These are phyloP conservation scores for Arthonia radiata DNA, from an alignment of 495 filamentous ascomycete species.

Conservation along the genomic window DNA sequence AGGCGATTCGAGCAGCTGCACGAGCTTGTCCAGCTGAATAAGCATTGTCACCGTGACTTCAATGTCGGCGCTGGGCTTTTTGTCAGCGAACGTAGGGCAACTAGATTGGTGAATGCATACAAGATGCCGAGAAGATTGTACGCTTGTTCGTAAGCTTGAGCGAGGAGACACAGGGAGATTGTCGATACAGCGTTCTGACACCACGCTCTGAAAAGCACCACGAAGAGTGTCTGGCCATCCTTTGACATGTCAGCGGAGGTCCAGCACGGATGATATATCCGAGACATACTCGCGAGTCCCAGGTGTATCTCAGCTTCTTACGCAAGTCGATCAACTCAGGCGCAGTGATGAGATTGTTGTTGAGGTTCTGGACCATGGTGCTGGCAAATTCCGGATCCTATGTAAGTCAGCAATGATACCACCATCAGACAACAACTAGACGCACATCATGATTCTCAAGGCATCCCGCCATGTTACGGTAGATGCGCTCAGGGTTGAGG, in stretches of 20 bases:
- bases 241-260: conserved; percentile 14
- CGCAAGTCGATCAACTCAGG: conserved; percentile 79
- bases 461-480: conserved; percentile 85
- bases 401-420: not conserved
- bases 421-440: conserved; percentile 1
- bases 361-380: conserved; percentile 98
- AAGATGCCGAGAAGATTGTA: conserved; percentile 94
- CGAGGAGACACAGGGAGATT: conserved; percentile 83
- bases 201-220: conserved; percentile 85
- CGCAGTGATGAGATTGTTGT: conserved; percentile 96
- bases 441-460: conserved; percentile 78
- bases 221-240: conserved; percentile 90
- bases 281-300: conserved; percentile 48
- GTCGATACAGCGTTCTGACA: conserved; percentile 97
- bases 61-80: conserved; percentile 53
- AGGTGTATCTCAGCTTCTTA: conserved; percentile 67
- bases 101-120: conserved; percentile 21
- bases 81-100: conserved; percentile 10
- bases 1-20: conserved; percentile 89
- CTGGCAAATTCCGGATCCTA: conserved; percentile 89
- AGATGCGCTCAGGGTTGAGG: conserved; percentile 83
- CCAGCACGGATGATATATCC: not conserved
- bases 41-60: conserved; percentile 98
- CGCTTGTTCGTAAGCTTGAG: conserved; percentile 95
- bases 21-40: conserved; percentile 97